Base-by-base conservation (phyloP, 2,329 filamentous ascomycete genomes). In the Bipolaris oryzae region DNA sequence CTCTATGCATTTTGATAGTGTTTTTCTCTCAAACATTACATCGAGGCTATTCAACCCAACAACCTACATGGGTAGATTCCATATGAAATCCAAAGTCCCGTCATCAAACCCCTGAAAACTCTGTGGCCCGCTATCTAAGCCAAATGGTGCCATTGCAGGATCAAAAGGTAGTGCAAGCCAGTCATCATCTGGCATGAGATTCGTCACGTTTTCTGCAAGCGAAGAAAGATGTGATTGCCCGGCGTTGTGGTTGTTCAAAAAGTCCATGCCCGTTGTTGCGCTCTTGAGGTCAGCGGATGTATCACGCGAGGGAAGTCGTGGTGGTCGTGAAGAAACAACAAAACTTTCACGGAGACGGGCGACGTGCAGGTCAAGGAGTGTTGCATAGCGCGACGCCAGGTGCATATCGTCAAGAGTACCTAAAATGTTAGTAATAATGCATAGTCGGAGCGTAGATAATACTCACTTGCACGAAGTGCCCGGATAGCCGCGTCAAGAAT, bases 351-450 rank as follows among this genome's bases (percentile, higher is more conserved):
- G 70, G 7, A 77, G 63, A 15, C 73, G 70, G 6, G 73, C 67
- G n/a, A 76, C 73, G 49, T 76, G 73, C 0, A 73, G 44, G 20
- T 83, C 81, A 10, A 84, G 69, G 2, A 84, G 72, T 0, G 79
- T 80, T 3, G 81, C 81, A 61, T 83, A 84, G 20, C 81, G 76
- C 3, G 79, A 80, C 9, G 80, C 81, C 3, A 84, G 71, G 61
- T 84, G 81, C 60, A 84, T 82, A 55, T 84, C 81, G 50, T 84
- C 81, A 2, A 82, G 64, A 0, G 80, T 78, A 52, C 80, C 67
- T 69, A 7, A 25, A 7, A 1, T 44, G 43, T 69, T 34, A 69
- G 55, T 6, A 39, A 15, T 16, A 5, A 6, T n/a, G n/a, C 38
- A 15, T 7, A 13, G 3, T n/a, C 5, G 5, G 5, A 5, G 3